Evolutionary conservation across 306 rosid species (phyloP).

Genomic region (Medicago ruthenica): DNA sequence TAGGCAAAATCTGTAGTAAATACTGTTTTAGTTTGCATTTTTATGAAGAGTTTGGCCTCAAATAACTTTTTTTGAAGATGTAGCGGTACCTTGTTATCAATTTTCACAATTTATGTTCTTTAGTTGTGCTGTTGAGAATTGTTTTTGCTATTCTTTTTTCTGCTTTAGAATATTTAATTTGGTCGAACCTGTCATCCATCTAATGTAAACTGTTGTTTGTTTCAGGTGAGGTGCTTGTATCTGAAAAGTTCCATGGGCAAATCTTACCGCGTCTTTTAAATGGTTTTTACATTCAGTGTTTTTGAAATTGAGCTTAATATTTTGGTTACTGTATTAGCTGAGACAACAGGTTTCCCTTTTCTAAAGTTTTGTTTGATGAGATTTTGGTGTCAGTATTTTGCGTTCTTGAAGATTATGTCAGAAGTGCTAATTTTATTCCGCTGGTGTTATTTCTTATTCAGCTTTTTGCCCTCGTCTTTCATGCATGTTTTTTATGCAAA

Average conservation of each 20-base stretch:
- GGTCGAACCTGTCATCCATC: neutral
- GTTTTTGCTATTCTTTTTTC: neutral
- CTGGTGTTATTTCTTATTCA: neutral
- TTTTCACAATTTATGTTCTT: neutral
- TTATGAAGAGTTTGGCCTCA: neutral
- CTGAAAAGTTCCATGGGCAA: constrained; percentile 60
- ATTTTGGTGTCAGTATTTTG: constrained; percentile 1
- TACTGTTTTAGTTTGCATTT: constrained; percentile 2
- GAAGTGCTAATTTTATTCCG: neutral
- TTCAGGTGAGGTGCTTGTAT: constrained; percentile 58
- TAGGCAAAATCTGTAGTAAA: no score
- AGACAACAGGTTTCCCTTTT: constrained; percentile 17
- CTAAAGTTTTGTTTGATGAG: constrained; percentile 37
- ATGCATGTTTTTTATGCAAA: neutral
- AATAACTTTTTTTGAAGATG: neutral
- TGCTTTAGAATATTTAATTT: neutral
- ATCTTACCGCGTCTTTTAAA: constrained; percentile 51
- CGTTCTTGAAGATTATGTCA: constrained; percentile 23
- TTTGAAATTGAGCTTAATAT: neutral
- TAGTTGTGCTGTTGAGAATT: neutral
- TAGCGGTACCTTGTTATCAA: neutral
- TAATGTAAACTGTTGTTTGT: constrained; percentile 12
- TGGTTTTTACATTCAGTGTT: neutral
- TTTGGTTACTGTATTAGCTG: constrained; percentile 17
- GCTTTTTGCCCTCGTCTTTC: neutral